Conservation (phyloP, 2,329 filamentous ascomycete genomes). For the Diplodia mutila region DNA sequence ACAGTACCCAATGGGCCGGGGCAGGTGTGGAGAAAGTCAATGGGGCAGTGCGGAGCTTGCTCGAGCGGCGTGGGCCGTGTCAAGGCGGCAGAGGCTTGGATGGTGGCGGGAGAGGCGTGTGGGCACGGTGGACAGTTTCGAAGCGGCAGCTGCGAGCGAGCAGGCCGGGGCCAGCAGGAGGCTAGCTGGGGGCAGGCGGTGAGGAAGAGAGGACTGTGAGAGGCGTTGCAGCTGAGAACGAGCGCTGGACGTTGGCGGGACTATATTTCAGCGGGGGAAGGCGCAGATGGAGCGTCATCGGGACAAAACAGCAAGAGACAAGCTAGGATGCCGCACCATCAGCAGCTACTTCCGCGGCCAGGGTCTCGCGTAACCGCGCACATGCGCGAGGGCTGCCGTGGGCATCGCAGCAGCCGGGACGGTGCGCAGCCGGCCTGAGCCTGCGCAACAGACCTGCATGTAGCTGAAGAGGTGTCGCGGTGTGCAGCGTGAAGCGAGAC, state of each 20-base stretch:
- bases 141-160: constrained; percentile 12
- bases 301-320: constrained; percentile 10
- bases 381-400: background rate
- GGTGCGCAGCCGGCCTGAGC: background rate
- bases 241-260: background rate
- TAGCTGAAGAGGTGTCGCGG: constrained; percentile 22
- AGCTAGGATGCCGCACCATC: constrained; percentile 6
- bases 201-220: background rate
- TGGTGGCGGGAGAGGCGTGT: background rate
- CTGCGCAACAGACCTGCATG: constrained; percentile 18
- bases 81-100: background rate
- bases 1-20: background rate
- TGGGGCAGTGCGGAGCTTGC: constrained; percentile 3
- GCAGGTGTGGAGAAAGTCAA: background rate
- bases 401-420: constrained; percentile 4
- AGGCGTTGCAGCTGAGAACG: background rate
- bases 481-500: constrained; percentile 14
- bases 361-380: constrained; percentile 11
- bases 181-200: constrained; percentile 3
- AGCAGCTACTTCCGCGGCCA: constrained; percentile 13
- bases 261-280: constrained; percentile 23
- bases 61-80: background rate
- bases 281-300: constrained; percentile 22
- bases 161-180: background rate
- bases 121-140: background rate